A percentile compares a stretch with the other conserved stretches of the same genome.
phyloP scores from a whole-genome alignment of 139 green algal species.

The Coelastrella sp. region DNA sequence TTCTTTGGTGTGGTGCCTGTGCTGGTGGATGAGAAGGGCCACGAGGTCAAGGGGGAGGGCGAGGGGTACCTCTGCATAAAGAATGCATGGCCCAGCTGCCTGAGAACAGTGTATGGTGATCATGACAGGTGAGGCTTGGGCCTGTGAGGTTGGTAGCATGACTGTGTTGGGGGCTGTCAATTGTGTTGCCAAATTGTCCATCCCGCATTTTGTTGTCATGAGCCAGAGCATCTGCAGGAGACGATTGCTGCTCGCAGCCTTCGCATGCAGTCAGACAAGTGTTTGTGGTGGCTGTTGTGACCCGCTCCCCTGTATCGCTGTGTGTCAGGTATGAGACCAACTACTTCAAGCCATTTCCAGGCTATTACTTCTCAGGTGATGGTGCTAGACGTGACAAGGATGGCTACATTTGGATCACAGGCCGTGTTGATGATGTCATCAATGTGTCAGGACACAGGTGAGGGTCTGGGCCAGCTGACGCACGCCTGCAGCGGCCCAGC shows the following conservation, averaged over 20 bases:
- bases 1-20: conserved; percentile 96
- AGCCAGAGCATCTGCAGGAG: no score
- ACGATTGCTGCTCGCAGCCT: no score
- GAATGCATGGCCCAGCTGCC: conserved; percentile 87
- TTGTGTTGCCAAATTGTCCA: no score
- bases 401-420: conserved; percentile 87
- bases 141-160: background rate
- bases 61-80: conserved; percentile 77
- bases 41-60: conserved; percentile 48
- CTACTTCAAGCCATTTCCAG: conserved; percentile 64
- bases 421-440: conserved; percentile 97
- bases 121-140: conserved; percentile 77
- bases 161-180: background rate
- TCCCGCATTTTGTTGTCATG: no score
- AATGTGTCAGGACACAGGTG: conserved; percentile 90
- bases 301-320: background rate
- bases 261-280: no score
- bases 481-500: no score
- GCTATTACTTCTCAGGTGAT: conserved; percentile 79
- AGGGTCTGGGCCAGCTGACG: background rate
- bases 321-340: conserved; percentile 33
- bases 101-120: conserved; percentile 90
- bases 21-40: conserved; percentile 82
- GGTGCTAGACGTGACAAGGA: conserved; percentile 71
- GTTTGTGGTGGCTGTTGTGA: background rate